phyloP scores from a whole-genome alignment of 1,284 basidiomycete species.

The Athelia psychrophila region DNA sequence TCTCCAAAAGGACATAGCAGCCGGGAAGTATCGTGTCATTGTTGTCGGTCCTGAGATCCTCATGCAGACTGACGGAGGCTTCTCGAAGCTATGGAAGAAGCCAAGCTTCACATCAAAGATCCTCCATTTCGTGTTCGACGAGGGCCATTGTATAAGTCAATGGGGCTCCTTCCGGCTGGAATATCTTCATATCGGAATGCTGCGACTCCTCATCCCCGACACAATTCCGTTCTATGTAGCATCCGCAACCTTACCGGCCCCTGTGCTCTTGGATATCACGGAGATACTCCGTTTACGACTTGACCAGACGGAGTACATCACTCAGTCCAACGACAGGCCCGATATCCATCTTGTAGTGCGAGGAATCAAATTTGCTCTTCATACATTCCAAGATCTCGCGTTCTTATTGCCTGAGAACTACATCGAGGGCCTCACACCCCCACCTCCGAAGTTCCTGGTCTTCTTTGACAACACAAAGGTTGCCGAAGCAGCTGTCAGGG shows the following conservation, averaged over 20 bases:
- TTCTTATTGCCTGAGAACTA: constrained; percentile 23
- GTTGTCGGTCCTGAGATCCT: constrained; percentile 7
- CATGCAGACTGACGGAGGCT: constrained; percentile 4
- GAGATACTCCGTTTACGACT: constrained; percentile 15
- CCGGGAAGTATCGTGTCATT: constrained; percentile 3
- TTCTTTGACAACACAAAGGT: constrained; percentile 28
- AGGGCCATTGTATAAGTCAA: constrained; percentile 32
- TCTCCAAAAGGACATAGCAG: constrained; percentile 1
- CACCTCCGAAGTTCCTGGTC: constrained; percentile 21
- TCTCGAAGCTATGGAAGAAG: constrained; percentile 6
- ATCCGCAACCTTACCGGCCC: constrained; percentile 31
- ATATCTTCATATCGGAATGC: constrained; percentile 21
- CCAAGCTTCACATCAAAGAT: constrained; percentile 3
- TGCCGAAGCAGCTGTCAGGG: constrained; percentile 15
- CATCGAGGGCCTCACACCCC: constrained; percentile 1
- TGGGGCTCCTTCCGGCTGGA: constrained; percentile 32
- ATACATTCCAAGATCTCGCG: constrained; percentile 25
- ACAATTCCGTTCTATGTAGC: constrained; percentile 25
- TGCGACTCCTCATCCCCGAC: constrained; percentile 23
- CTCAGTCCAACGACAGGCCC: constrained; percentile 27
- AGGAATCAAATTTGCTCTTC: constrained; percentile 18
- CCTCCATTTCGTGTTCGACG: constrained; percentile 20
- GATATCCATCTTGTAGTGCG: constrained; percentile 27
- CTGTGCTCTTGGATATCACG: constrained; percentile 19
- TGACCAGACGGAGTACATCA: constrained; percentile 9